Evolutionary conservation across 2,329 filamentous ascomycete genomes (phyloP), one percentile per base, ranked within the genome.

Genomic region (Botryosphaeria agaves): DNA sequence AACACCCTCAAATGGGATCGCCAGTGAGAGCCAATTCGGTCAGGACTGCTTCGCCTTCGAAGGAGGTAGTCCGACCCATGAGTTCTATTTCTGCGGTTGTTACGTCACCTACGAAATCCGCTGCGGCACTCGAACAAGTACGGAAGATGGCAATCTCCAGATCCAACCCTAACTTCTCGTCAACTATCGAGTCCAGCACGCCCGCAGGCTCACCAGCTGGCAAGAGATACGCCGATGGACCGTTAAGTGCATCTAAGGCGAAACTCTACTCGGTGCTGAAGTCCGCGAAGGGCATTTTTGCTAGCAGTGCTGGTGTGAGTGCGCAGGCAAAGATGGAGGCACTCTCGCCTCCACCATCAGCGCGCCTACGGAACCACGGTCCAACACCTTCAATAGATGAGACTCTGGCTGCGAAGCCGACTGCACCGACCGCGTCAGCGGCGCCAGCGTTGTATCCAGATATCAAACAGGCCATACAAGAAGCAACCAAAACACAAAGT

Each of bases 211-310:
- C 70, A 15, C 71, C 70, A 17, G 42, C 41, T 41, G 44, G 44
- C 33, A 60, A 54, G 44, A 65, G 50, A 56, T 67, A 50, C 57
- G 66, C 38, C 49, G 84, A 91, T 40, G 87, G 78, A 34, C 83
- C 83, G 4, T 55, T 94, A 35, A 93, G 85, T 52, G 83, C 89
- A 30, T 85, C 89, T 17, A 95, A 93, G 57, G 82, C 80, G 46
- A 91, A 84, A 49, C 63, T 95, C 28, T 91, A 87, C 28, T 92
- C 85, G 7, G 84, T 93, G 35, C 62, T 94, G 42, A 85, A 84
- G 53, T 80, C 76, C 32, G 89, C 85, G 3, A 87, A 80, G 51
- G 81, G 77, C 9, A 69, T 94, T 29, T 76, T 94, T 38, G 82
- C 77, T 12, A 91, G 79, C 41, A 87, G 67, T 37, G 70, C 64